Base-by-base conservation (phyloP, 2,329 filamentous ascomycete species). In the Basipetospora chlamydospora region DNA sequence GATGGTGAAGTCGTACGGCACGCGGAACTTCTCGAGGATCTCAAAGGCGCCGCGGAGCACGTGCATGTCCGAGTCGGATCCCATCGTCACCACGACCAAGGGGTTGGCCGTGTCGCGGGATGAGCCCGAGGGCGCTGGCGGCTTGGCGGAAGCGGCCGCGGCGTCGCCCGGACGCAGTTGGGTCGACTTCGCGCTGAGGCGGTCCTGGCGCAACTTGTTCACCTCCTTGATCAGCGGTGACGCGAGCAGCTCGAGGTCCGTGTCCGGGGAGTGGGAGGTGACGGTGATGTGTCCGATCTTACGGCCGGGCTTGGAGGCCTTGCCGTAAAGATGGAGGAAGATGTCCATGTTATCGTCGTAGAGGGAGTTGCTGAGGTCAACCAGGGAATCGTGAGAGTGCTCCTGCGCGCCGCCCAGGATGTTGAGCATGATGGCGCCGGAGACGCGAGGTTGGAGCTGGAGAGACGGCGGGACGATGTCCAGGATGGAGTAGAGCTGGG, bases 221-320 rank as follows among this genome's bases (percentile, higher is more conserved):
- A 74, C 70, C 35, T 70, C 59, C 30, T 77, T 60, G 40, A 93
- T 73, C 16, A 95, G 67, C 35, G 80, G 73, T 26, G 80, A 72
- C 11, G 77, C 68, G 12, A 67, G 63, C 51, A 54, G 44, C 41
- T 68, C 64, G 12, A 75, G 57, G n/a, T 80, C 75, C 47, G 77
- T 67, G 26, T 70, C 61, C 51, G 87, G 74, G 0, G 72, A 75
- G 10, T 70, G 64, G 1, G 76, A 77, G 2, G 82, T 81, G 26
- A 93, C 61, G 1, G 87, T 96, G 46, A 98, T 74, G 55, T 98
- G 90, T 9, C 88, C 88, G 62, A 96, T 96, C 58, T 96, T 98
- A 31, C 90, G 78, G 23, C 84, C 80, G 4, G 83, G 84, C 47
- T 86, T 83, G 18, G 86, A 81, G 32, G 73, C 74, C 59, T 96